Evolutionary conservation across 192 early-diverging fungal species (phyloP).

Genomic region (Physocladia obscura): DNA sequence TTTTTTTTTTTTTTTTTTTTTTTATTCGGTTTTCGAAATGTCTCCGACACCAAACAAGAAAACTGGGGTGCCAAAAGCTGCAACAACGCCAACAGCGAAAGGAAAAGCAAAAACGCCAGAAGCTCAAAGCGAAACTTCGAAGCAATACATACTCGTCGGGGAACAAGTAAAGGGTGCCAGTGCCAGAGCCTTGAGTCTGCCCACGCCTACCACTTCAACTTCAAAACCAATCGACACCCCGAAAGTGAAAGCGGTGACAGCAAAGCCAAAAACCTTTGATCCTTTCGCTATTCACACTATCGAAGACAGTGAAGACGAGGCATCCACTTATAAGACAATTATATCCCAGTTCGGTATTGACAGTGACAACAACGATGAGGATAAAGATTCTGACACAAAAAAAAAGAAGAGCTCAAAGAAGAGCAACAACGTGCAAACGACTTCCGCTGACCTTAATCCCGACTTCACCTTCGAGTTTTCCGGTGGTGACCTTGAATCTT

Average conservation of each 20-base stretch:
- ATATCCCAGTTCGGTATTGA: neutral
- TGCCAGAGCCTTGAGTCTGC: neutral
- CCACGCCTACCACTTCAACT: neutral
- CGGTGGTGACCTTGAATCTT: slow-evolving; percentile 46
- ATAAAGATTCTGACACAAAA: slow-evolving; percentile 14
- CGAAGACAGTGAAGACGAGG: slow-evolving; percentile 39
- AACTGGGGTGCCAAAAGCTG: neutral
- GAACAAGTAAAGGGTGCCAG: neutral
- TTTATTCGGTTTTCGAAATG: neutral
- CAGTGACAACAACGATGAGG: slow-evolving; percentile 17
- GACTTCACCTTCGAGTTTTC: slow-evolving; percentile 79
- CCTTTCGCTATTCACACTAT: slow-evolving; percentile 39
- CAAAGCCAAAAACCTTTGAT: slow-evolving; percentile 30
- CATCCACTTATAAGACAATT: neutral
- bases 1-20: neutral
- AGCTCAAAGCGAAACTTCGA: neutral
- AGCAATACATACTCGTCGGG: neutral
- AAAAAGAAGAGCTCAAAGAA: neutral
- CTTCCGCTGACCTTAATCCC: slow-evolving; percentile 60
- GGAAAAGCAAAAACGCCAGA: no score
- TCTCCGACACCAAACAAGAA: neutral
- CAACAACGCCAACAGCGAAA: no score
- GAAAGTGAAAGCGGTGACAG: neutral
- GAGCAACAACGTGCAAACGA: neutral
- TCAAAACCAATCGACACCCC: neutral